Base-by-base conservation (phyloP, 2,329 filamentous ascomycete species). In the Capronia americana region DNA sequence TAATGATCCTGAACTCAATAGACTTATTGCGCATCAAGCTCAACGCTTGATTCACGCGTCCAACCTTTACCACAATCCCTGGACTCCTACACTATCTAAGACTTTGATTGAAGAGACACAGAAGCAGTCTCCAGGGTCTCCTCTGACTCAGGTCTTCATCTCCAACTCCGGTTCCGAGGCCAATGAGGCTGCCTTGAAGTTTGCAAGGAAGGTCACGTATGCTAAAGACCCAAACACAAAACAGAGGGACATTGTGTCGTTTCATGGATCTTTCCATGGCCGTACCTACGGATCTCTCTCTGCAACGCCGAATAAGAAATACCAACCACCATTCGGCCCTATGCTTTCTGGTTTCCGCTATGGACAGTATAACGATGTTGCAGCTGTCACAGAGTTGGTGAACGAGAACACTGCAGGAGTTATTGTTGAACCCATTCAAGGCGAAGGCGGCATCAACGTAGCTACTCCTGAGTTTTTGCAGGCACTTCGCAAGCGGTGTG, bases 271-370 rank as follows among this genome's bases (percentile, higher is more conserved):
- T 46, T 99, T 99, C 85, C 95, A 99, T 79, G 95, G 95, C 73
- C 90, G 95, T 66, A 98, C 95, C 17, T 96, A 98, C 92, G 95
- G 95, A 59, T 89, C 90, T 65, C 82, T 99, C 53, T 96, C 92
- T n/a, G 95, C 95, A 11, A 99, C 95, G 4, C 95, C 93, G 56
- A 99, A 98, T 81, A 92, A 93, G 20, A 99, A 99, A 79, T 99
- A 99, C 80, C 95, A 99, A 81, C 87, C 90, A 73, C 95, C 95
- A 0, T 99, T 99, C 76, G 85, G 92, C 14, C 95, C 95, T 44
- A 97, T 99, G 93, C 83, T 99, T 1, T 94, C 95, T 0, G 95
- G 95, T 1, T 98, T 97, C 82, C 88, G 83, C 75, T 92, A 95
- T 75, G 94, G 92, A 60, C 89, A 83, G 7, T 96, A 89, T 82